phyloP scores from a whole-genome alignment of 2,329 filamentous ascomycete species.

The Aspergillus ustus region DNA sequence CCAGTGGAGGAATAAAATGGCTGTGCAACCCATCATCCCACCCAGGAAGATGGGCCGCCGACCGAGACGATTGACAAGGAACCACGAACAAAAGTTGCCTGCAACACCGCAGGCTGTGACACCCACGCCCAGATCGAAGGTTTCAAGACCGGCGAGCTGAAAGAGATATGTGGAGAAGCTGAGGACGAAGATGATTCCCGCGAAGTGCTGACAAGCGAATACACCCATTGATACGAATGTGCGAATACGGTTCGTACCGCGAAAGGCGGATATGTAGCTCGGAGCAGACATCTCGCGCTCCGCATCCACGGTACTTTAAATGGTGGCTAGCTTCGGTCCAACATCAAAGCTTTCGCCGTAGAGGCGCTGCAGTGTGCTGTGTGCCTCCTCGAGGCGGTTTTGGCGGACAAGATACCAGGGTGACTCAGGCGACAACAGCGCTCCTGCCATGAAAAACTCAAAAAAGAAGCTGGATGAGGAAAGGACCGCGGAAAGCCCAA shows the following conservation, averaged over 20 bases:
- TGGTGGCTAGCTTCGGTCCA: no score
- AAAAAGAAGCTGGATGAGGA: background rate
- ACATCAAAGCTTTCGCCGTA: background rate
- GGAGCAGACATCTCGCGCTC: background rate
- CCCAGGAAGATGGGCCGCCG: slow-evolving; percentile 3
- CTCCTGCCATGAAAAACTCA: background rate
- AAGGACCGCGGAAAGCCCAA: background rate
- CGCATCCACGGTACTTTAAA: background rate
- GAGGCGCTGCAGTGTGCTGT: background rate
- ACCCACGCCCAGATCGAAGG: slow-evolving; percentile 41
- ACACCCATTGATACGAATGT: slow-evolving; percentile 50
- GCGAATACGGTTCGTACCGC: slow-evolving; percentile 42
- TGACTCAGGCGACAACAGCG: background rate
- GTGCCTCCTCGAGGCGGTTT: background rate
- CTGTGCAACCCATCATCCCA: background rate
- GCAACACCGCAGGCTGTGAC: slow-evolving; percentile 18
- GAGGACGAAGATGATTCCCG: slow-evolving; percentile 48
- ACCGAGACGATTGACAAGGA: background rate
- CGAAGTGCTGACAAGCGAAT: slow-evolving; percentile 50
- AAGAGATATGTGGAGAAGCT: slow-evolving; percentile 40
- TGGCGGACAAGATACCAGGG: slow-evolving; percentile 3
- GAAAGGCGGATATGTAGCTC: slow-evolving; percentile 33
- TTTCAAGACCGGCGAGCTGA: slow-evolving; percentile 30
- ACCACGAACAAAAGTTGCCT: slow-evolving; percentile 2
- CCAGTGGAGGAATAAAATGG: slow-evolving; percentile 20